phyloP scores from a whole-genome alignment of 2,329 filamentous ascomycete species.

The Canariomyces notabilis region DNA sequence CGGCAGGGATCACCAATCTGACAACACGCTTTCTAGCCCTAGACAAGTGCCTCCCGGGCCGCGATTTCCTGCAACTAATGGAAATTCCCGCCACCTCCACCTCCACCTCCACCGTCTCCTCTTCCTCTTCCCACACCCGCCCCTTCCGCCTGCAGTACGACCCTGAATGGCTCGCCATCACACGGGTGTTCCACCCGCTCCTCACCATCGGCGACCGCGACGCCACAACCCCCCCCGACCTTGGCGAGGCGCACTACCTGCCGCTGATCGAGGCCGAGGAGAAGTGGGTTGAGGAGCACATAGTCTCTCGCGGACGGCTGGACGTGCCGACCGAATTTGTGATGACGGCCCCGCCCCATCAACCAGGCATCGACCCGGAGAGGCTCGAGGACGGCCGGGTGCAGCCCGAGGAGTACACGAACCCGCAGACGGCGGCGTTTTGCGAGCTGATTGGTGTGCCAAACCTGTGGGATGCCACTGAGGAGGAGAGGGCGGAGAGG shows the following conservation, averaged over 20 bases:
- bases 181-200: slow-evolving; percentile 67
- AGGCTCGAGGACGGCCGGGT: slow-evolving; percentile 51
- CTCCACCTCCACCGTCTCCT: not conserved
- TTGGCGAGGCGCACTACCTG: slow-evolving; percentile 64
- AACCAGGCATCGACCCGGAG: slow-evolving; percentile 50
- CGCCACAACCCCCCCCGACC: slow-evolving; percentile 51
- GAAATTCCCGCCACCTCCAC: slow-evolving; percentile 46
- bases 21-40: slow-evolving; percentile 80
- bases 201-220: slow-evolving; percentile 58
- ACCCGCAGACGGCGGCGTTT: slow-evolving; percentile 77
- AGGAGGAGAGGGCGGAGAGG: slow-evolving; percentile 62
- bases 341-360: slow-evolving; percentile 68
- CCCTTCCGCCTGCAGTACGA: slow-evolving; percentile 66
- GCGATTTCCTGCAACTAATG: slow-evolving; percentile 77
- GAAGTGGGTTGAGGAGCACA: slow-evolving; percentile 74
- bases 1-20: slow-evolving; percentile 69
- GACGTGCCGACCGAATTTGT: slow-evolving; percentile 73
- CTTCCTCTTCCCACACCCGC: slow-evolving; percentile 20
- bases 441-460: slow-evolving; percentile 72
- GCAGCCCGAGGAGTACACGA: slow-evolving; percentile 77
- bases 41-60: slow-evolving; percentile 80
- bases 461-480: slow-evolving; percentile 69
- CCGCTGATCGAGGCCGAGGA: slow-evolving; percentile 64
- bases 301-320: slow-evolving; percentile 59
- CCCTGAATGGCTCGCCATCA: slow-evolving; percentile 92